Evolutionary conservation across 495 filamentous ascomycete species (phyloP), one percentile per base, ranked within the genome.

Genomic region (Talaromyces adpressus): DNA sequence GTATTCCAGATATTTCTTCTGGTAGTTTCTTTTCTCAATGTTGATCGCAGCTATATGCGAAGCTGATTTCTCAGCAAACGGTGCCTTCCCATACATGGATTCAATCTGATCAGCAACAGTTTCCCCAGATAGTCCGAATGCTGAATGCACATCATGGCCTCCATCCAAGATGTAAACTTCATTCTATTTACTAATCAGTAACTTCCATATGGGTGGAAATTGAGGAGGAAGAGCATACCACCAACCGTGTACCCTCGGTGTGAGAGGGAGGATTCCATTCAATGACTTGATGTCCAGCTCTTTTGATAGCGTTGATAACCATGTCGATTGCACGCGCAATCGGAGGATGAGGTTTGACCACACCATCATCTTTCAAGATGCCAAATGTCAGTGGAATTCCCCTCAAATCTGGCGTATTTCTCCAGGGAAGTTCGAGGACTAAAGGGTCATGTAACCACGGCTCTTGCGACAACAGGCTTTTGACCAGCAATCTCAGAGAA

Each of bases 401-500:
- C 8, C 73, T 73, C 2, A 61, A 56, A 45, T 80, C 79, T n/a
- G 76, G 64, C 9, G 81, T 76, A 34, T 81, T 73, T 53, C 87
- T 77, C 87, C 87, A 90, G 6, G 87, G 87, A 4, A 90, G 63
- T 62, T 87, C 82, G 49, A 81, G 63, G 1, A 81, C 83, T 18
- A 86, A 71, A 0, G 87, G 87, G 72, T 90, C 87, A 67, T 84
- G 77, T 7, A 84, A 72, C 87, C 87, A 90, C 11, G 87, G 87
- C 62, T 85, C 62, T 59, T 81, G 77, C 18, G 66, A 72, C 20
- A 90, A 69, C 6, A 89, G 66, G 0, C 77, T 68, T 67, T 86
- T 83, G 25, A 87, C 77, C 16, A 87, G 63, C 7, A 89, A 68
- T 36, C 72, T 75, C 58, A 89, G 62, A 7, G 81, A 80, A 4